phyloP scores from a whole-genome alignment of 2,329 filamentous ascomycete species.

The Pseudogymnoascus sp. region DNA sequence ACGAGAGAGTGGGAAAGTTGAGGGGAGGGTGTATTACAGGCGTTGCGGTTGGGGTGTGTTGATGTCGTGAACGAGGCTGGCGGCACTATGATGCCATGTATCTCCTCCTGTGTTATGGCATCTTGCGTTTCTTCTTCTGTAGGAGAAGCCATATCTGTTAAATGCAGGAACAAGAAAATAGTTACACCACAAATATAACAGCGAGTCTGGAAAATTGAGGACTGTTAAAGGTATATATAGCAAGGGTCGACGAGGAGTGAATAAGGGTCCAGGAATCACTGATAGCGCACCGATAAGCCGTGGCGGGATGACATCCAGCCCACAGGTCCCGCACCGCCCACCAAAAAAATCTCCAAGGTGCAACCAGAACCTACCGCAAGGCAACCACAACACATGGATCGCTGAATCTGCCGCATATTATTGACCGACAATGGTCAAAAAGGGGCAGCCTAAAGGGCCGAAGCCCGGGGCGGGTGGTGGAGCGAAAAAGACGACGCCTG shows the following conservation, averaged over 20 bases:
- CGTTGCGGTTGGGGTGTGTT: constrained; percentile 29
- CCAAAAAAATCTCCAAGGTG: constrained; percentile 3
- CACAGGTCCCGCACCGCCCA: neutral
- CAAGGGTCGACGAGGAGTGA: neutral
- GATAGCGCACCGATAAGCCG: constrained; percentile 5
- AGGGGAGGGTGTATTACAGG: constrained; percentile 31
- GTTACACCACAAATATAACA: neutral
- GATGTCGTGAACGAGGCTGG: constrained; percentile 18
- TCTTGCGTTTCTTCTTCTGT: constrained; percentile 25
- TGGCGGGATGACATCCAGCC: neutral
- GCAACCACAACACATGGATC: constrained; percentile 8
- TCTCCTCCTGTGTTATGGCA: constrained; percentile 37
- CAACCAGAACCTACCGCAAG: neutral
- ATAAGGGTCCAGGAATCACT: constrained; percentile 1
- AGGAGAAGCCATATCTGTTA: neutral
- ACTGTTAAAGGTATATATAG: neutral
- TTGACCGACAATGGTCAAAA: constrained; percentile 28
- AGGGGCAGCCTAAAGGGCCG: constrained; percentile 27
- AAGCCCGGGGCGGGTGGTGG: constrained; percentile 26
- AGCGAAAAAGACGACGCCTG: constrained; percentile 22
- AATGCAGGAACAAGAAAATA: neutral
- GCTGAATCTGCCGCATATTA: constrained; percentile 1
- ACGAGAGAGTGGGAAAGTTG: neutral
- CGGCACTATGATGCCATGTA: constrained; percentile 29
- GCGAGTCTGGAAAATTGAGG: neutral